Evolutionary conservation across 257 asterid genomes (phyloP).

Genomic region (Solanum sejunctum): DNA sequence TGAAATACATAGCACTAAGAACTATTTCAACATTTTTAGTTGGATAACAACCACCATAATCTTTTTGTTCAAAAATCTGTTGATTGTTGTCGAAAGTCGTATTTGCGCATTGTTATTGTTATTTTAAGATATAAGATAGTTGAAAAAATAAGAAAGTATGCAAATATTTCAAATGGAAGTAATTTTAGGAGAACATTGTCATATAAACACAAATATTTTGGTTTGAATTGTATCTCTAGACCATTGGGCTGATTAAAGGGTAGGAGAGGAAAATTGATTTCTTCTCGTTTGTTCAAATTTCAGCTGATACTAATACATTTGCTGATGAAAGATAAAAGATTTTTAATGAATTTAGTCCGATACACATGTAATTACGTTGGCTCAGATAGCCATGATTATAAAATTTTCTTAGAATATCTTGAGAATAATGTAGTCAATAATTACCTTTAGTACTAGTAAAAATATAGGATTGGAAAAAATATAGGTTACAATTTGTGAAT

Average conservation of each 20-base stretch:
- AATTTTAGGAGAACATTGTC: not conserved
- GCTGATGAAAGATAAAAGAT: not conserved
- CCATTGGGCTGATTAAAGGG: not conserved
- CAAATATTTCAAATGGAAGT: not conserved
- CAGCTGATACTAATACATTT: not conserved
- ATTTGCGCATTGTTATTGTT: not conserved
- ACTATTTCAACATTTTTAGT: not conserved
- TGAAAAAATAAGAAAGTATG: not conserved
- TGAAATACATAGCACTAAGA: not conserved
- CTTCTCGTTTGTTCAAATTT: not conserved
- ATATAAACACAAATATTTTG: no score
- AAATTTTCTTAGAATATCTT: not conserved
- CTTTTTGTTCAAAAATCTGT: not conserved
- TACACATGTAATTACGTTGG: not conserved
- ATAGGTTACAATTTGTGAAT: not conserved
- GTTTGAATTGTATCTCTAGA: no score
- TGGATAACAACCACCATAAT: not conserved
- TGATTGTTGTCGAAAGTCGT: not conserved
- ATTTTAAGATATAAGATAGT: not conserved
- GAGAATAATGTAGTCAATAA: not conserved
- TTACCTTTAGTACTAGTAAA: not conserved
- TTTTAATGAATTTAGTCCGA: not conserved
- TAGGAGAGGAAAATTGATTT: not conserved
- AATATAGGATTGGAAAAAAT: not conserved
- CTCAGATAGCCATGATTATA: not conserved